Conservation (phyloP, 1,139 yeast species). For the Pichia sp. region DNA sequence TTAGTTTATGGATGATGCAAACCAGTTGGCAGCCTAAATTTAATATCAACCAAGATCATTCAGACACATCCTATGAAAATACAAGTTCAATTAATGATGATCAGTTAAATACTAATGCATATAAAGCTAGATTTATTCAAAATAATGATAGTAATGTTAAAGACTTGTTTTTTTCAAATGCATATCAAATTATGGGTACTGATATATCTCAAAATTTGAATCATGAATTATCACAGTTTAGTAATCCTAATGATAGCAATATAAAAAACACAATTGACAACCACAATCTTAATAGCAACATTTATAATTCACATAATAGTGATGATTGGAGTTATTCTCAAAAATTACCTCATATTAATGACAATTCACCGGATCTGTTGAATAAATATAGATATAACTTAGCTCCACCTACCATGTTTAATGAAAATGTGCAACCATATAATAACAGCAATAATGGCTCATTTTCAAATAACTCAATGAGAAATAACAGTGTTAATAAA, state of each 20-base stretch:
- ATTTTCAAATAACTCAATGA: too few species aligned
- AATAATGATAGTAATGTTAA: background rate
- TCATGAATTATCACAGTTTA: background rate
- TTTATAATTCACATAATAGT: background rate
- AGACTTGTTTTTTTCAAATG: constrained; percentile 1
- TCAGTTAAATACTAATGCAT: background rate
- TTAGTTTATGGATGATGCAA: constrained; percentile 23
- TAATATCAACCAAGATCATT: constrained; percentile 4
- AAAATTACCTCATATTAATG: background rate
- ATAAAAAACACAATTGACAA: background rate
- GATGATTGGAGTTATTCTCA: background rate
- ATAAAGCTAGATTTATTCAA: background rate
- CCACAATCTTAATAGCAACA: constrained; percentile 1
- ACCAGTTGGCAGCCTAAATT: constrained; percentile 25
- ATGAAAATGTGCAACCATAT: too few species aligned
- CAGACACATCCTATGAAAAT: background rate
- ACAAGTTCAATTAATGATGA: background rate
- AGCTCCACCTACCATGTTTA: too few species aligned
- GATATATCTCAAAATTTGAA: too few species aligned
- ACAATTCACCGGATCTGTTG: background rate
- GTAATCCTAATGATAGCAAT: background rate
- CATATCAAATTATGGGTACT: constrained; percentile 8
- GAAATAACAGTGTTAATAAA: too few species aligned
- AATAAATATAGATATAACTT: too few species aligned
- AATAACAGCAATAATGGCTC: too few species aligned